Evolutionary conservation across 305 asterid genomes (phyloP).

Genomic region (Rubia peregrina): DNA sequence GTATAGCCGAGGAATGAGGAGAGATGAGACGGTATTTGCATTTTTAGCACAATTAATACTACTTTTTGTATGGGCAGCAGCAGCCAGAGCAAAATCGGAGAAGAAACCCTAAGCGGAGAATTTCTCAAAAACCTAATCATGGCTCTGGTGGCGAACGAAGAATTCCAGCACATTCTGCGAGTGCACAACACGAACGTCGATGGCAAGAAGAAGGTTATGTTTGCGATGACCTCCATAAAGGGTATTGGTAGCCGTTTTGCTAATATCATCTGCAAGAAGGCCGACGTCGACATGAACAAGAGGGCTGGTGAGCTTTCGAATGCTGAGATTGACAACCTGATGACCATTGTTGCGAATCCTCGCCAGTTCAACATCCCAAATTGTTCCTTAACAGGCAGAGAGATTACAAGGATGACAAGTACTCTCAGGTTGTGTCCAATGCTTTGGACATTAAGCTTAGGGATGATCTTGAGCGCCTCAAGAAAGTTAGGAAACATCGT

Average conservation of each 20-base stretch:
- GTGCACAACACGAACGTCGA: conserved; percentile 79
- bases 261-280: conserved; percentile 75
- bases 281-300: conserved; percentile 86
- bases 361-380: conserved; percentile 87
- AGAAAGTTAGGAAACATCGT: conserved; percentile 80
- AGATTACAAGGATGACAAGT: conserved; percentile 85
- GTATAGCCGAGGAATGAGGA: too few species aligned
- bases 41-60: too few species aligned
- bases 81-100: neutral
- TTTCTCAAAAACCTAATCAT: neutral
- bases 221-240: conserved; percentile 76
- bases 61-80: too few species aligned
- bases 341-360: conserved; percentile 71
- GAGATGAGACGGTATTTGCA: too few species aligned
- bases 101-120: neutral
- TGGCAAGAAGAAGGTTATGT: conserved; percentile 84
- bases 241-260: conserved; percentile 91
- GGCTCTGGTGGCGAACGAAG: conserved; percentile 68
- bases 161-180: conserved; percentile 86
- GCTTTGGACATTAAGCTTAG: conserved; percentile 90
- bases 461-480: conserved; percentile 82
- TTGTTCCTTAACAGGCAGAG: conserved; percentile 86
- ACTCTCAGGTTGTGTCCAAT: conserved; percentile 70
- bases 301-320: conserved; percentile 78
- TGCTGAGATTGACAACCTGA: conserved; percentile 70